Conservation (phyloP, 805 yeast genomes). For the Spencermartinsiella europaea region DNA sequence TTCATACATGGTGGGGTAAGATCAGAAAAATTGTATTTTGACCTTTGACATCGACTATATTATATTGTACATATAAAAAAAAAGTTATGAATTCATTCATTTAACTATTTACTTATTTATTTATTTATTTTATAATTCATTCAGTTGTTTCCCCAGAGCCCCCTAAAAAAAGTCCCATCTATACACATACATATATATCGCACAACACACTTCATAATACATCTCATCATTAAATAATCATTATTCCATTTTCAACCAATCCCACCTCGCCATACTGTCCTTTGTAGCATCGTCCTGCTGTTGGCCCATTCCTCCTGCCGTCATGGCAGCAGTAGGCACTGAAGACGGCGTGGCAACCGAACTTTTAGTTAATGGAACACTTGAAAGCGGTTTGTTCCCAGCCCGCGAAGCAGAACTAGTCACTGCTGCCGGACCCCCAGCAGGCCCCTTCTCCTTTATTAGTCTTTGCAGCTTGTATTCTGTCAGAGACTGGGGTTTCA, state of each 20-base stretch:
- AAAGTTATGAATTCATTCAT: no score
- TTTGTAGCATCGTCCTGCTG: no score
- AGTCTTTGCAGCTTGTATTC: conserved; percentile 11
- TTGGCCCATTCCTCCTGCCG: conserved; percentile 3
- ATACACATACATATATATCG: background rate
- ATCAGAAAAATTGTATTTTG: no score
- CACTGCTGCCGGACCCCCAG: background rate
- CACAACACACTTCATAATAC: background rate
- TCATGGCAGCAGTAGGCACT: conserved; percentile 3
- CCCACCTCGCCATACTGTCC: conserved; percentile 21
- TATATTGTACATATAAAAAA: no score
- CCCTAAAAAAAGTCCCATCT: no score
- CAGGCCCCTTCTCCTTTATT: background rate
- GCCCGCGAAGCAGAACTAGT: conserved; percentile 5
- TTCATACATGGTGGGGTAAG: no score
- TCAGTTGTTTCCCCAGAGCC: no score
- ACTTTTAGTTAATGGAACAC: background rate
- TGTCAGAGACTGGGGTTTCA: conserved; percentile 12
- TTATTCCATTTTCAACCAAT: conserved; percentile 22
- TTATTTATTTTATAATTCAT: no score
- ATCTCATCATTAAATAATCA: background rate
- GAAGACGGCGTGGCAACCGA: conserved; percentile 15
- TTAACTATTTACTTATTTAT: no score
- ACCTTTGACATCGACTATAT: no score
- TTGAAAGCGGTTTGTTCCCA: background rate